phyloP scores from a whole-genome alignment of 306 rosid genomes.

The Cucurbita maxima region DNA sequence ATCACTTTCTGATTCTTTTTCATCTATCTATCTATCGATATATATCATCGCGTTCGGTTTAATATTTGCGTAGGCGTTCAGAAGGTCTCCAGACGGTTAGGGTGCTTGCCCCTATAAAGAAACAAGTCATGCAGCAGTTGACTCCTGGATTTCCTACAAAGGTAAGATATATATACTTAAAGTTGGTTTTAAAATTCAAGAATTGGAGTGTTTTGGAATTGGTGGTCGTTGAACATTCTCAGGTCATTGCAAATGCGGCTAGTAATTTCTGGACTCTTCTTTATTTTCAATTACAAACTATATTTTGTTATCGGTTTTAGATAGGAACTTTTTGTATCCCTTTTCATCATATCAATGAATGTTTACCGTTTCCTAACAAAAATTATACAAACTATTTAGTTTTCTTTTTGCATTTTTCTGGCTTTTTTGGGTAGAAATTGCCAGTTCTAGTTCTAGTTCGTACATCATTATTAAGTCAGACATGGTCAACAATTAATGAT shows the following conservation, averaged over 20 bases:
- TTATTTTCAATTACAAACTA: neutral
- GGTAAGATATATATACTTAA: constrained; percentile 24
- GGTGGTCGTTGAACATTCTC: neutral
- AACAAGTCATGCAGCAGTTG: constrained; percentile 52
- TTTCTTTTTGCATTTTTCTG: neutral
- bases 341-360: no score
- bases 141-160: constrained; percentile 83
- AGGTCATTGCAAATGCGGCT: neutral
- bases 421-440: neutral
- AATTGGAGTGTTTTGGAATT: neutral
- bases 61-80: constrained; percentile 44
- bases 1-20: no score
- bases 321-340: no score
- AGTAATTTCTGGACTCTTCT: neutral
- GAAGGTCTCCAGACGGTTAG: constrained; percentile 72
- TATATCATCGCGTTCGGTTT: neutral
- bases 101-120: constrained; percentile 85
- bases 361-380: no score
- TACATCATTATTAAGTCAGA: no score
- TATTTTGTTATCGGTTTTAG: neutral
- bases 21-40: no score
- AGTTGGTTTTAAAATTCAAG: neutral
- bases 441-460: neutral
- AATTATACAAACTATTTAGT: neutral
- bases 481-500: neutral